Conservation (phyloP, 768 basidiomycete genomes). For the Russula brevipes region DNA sequence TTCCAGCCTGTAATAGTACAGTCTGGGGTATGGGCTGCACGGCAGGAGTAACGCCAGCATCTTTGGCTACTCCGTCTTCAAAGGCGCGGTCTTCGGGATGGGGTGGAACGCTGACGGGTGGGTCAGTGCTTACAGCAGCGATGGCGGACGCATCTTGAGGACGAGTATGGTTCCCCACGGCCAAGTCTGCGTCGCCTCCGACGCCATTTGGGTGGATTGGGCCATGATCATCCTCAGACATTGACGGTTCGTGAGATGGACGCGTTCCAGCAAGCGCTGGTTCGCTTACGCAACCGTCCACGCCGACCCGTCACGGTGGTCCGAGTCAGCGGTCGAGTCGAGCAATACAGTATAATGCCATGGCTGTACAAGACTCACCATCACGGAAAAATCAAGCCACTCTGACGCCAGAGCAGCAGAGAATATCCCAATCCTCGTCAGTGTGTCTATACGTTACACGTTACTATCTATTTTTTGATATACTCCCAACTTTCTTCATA, state of each 20-base stretch:
- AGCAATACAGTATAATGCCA: neutral
- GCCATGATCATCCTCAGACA: slow-evolving; percentile 13
- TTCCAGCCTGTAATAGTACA: neutral
- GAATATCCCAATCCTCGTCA: slow-evolving; percentile 26
- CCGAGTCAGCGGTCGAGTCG: no score
- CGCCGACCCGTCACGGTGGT: no score
- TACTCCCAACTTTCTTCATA: neutral
- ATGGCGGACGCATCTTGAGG: neutral
- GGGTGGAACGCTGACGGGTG: neutral
- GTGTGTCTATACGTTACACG: slow-evolving; percentile 1
- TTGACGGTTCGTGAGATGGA: neutral
- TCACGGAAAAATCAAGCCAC: neutral
- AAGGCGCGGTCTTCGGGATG: neutral
- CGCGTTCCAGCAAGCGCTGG: neutral
- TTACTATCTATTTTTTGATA: neutral
- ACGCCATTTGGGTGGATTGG: slow-evolving; percentile 1
- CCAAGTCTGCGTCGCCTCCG: neutral
- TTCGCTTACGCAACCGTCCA: slow-evolving; percentile 7
- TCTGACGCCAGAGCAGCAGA: neutral
- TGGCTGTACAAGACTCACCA: neutral
- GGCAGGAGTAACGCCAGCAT: neutral
- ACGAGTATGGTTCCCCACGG: neutral
- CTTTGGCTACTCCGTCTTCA: neutral
- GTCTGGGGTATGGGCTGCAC: slow-evolving; percentile 1
- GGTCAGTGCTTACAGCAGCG: neutral